Base-by-base conservation (phyloP, 2,329 filamentous ascomycete species). In the Calonectria hongkongensis region DNA sequence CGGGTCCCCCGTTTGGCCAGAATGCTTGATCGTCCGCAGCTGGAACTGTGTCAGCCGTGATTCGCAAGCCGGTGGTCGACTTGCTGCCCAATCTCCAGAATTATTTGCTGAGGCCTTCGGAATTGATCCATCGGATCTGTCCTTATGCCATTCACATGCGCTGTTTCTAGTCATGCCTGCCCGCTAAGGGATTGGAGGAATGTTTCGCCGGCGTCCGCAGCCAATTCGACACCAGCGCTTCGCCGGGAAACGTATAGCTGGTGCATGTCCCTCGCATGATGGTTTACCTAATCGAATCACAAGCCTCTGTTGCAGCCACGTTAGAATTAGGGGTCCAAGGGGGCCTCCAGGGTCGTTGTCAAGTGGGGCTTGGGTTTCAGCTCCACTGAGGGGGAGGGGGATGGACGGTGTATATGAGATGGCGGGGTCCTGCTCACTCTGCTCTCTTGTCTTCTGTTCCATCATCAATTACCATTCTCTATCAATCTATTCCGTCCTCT, bases 321-420 rank as follows among this genome's bases (percentile, higher is more conserved):
- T 36, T n/a, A 39, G 8, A 21, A 27, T 60, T 60, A 60, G 54
- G 54, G 54, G 54, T 58, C 54, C 54, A 58, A 58, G 50, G 50
- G 50, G 25, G 13, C 50, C 50, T 21, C 45, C 21, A 48, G 45
- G 45, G 54, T 60, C 9, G 54, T 58, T n/a, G n/a, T 39, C 33
- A 8, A 25, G 54, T 60, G 54, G 33, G 39, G 54, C 54, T 60
- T 60, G 54, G 39, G 39, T 41, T 36, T 36, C 13, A 25, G 54
- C 54, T 58, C 54, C 54, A 60, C 54, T 60, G 54, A 60, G 54
- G 54, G 54, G 54, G 54, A 58, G 21, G 21, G n/a, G n/a, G 54
- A 60, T 60, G 33, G 54, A 58, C 54, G 21, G 36, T 58, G 25
- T 60, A 60, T 60, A 60, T 15, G 27, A 36, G 33, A 41, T 60